Conservation (phyloP, 2,329 filamentous ascomycete species). For the Pseudogymnoascus sp. region DNA sequence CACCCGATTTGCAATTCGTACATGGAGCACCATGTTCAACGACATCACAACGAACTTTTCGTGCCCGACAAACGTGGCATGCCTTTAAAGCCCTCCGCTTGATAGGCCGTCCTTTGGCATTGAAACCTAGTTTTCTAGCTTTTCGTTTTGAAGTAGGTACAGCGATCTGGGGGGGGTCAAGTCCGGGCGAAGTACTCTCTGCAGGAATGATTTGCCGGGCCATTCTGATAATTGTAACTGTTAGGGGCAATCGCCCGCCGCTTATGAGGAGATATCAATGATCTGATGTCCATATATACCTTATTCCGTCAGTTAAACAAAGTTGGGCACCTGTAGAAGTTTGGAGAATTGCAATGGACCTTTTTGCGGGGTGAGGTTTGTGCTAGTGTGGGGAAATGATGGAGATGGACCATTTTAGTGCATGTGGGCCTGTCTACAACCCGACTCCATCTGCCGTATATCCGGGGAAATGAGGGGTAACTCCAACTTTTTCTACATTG, state of each 20-base stretch:
- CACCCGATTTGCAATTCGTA: neutral
- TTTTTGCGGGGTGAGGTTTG: neutral
- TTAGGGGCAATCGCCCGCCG: neutral
- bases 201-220: neutral
- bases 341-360: neutral
- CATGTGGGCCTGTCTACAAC: neutral
- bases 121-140: neutral
- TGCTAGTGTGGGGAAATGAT: neutral
- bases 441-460: neutral
- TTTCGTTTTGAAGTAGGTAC: neutral
- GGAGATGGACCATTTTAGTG: neutral
- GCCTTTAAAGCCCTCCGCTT: neutral
- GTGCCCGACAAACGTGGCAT: neutral
- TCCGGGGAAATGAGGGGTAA: neutral
- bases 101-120: neutral
- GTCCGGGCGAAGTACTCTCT: neutral
- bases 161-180: neutral
- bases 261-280: neutral
- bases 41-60: slow-evolving; percentile 1
- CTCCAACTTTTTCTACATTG: neutral
- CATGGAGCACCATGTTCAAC: slow-evolving; percentile 1
- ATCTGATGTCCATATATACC: neutral
- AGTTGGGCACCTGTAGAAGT: neutral
- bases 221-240: neutral
- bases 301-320: neutral